Conservation (phyloP, 257 asterid species). For the Fraxinus anomala region DNA sequence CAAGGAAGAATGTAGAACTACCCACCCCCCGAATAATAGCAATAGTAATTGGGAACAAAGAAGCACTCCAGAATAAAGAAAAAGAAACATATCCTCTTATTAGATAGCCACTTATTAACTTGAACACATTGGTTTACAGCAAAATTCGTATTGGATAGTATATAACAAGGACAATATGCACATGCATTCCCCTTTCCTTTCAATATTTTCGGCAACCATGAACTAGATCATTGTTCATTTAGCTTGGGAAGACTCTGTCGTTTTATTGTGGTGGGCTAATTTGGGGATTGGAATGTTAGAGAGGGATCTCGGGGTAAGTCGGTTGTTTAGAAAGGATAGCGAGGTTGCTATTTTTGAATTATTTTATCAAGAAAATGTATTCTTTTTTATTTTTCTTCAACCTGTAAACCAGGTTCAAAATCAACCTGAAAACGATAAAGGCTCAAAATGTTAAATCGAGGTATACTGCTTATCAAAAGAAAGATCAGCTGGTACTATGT, state of each 20-base stretch:
- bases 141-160: neutral
- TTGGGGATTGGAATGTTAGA: neutral
- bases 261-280: neutral
- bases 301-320: neutral
- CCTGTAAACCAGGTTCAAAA: too few species aligned
- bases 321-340: neutral
- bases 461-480: neutral
- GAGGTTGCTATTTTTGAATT: too few species aligned
- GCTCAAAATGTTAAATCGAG: too few species aligned
- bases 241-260: neutral
- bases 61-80: neutral
- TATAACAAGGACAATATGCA: neutral
- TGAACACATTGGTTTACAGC: neutral
- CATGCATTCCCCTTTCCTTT: neutral
- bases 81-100: neutral
- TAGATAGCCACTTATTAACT: neutral
- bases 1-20: neutral
- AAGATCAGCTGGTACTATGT: neutral
- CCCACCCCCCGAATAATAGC: neutral
- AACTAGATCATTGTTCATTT: neutral
- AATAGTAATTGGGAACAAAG: neutral
- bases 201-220: neutral
- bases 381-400: too few species aligned
- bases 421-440: too few species aligned
- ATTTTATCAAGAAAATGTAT: too few species aligned